phyloP scores from a whole-genome alignment of 805 yeast genomes.

The Maudiozyma bulderi region DNA sequence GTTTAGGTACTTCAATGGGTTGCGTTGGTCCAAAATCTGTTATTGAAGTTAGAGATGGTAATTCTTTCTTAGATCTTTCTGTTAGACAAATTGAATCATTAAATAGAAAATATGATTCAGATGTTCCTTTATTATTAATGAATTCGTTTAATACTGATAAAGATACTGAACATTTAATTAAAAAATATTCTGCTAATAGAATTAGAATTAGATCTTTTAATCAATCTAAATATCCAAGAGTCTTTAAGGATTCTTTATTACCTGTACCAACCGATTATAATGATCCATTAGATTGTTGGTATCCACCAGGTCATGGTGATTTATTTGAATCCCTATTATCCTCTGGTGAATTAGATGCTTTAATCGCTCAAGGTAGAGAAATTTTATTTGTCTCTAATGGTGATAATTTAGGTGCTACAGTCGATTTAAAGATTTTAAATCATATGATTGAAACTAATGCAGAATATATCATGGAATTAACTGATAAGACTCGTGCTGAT shows the following conservation, averaged over 20 bases:
- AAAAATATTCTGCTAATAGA: slow-evolving; percentile 94
- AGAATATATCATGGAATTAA: slow-evolving; percentile 96
- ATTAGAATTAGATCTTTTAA: slow-evolving; percentile 91
- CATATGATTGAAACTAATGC: slow-evolving; percentile 89
- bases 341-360: slow-evolving; percentile 84
- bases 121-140: slow-evolving; percentile 94
- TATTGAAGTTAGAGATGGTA: slow-evolving; percentile 97
- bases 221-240: slow-evolving; percentile 96
- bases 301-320: slow-evolving; percentile 99
- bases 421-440: slow-evolving; percentile 77
- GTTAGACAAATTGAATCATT: slow-evolving; percentile 95
- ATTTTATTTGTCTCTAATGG: slow-evolving; percentile 92
- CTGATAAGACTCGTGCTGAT: slow-evolving; percentile 97
- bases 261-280: slow-evolving; percentile 79
- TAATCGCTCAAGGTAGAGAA: slow-evolving; percentile 90
- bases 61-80: slow-evolving; percentile 87
- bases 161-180: slow-evolving; percentile 90
- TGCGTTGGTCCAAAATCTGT: slow-evolving; percentile 95
- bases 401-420: slow-evolving; percentile 97
- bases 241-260: slow-evolving; percentile 86
- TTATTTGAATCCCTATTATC: slow-evolving; percentile 81
- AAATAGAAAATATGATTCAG: slow-evolving; percentile 81
- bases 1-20: slow-evolving; percentile 98
- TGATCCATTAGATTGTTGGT: slow-evolving; percentile 81
- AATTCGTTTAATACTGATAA: slow-evolving; percentile 93